Evolutionary conservation across 108 stramenopile species (phyloP).

Genomic region (Poteriospumella lacustris): DNA sequence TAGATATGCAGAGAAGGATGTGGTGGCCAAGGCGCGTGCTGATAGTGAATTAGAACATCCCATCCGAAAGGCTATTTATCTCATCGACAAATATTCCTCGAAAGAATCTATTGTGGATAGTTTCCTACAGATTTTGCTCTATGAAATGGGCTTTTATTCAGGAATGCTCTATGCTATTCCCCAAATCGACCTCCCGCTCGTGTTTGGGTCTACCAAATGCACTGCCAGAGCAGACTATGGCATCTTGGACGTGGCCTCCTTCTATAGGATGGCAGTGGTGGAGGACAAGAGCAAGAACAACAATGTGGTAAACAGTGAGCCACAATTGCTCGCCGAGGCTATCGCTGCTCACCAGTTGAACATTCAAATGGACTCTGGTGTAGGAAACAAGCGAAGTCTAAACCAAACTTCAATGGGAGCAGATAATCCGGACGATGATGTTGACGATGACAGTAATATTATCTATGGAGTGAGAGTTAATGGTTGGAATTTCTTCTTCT

Average conservation of each 20-base stretch:
- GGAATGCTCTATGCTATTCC: slow-evolving; percentile 7
- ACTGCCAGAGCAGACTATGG: slow-evolving; percentile 6
- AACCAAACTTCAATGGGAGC: slow-evolving; percentile 7
- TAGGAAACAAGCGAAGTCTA: slow-evolving; percentile 7
- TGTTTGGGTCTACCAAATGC: slow-evolving; percentile 7
- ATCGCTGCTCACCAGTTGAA: slow-evolving; percentile 6
- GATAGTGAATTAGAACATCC: slow-evolving; percentile 8
- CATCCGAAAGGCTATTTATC: slow-evolving; percentile 7
- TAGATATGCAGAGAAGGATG: slow-evolving; percentile 7
- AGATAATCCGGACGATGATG: slow-evolving; percentile 7
- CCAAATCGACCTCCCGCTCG: slow-evolving; percentile 5
- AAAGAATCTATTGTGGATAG: slow-evolving; percentile 8
- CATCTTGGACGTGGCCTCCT: slow-evolving; percentile 6
- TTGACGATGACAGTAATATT: slow-evolving; percentile 8
- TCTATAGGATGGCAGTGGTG: slow-evolving; percentile 6
- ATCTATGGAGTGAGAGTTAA: slow-evolving; percentile 8
- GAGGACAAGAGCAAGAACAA: slow-evolving; percentile 7
- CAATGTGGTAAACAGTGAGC: slow-evolving; percentile 7
- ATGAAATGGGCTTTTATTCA: slow-evolving; percentile 8
- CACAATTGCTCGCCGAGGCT: slow-evolving; percentile 6
- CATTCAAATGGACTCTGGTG: slow-evolving; percentile 7
- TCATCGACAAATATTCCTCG: slow-evolving; percentile 7
- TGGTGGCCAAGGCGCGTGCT: slow-evolving; percentile 5
- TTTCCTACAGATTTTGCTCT: slow-evolving; percentile 8
- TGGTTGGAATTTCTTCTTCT: slow-evolving; percentile 8